Percentiles rank a stretch among this genome's conserved stretches.
Evolutionary conservation across 2,329 filamentous ascomycete genomes (phyloP).

Genomic region (Dactylonectria macrodidyma): DNA sequence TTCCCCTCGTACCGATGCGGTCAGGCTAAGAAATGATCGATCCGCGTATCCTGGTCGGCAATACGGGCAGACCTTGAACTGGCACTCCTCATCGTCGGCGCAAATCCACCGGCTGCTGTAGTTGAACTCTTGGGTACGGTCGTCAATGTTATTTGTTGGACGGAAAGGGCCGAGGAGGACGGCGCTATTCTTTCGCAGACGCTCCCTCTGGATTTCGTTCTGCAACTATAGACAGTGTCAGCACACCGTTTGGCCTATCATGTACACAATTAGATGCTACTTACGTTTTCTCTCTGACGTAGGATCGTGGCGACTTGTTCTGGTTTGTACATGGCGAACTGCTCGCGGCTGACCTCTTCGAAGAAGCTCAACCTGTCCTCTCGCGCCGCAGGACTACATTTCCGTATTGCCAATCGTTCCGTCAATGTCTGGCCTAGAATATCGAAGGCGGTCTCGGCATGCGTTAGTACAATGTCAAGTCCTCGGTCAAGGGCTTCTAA

Average conservation of each 20-base stretch:
- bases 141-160: conserved; percentile 36
- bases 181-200: conserved; percentile 42
- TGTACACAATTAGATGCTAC: conserved; percentile 15
- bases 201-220: conserved; percentile 50
- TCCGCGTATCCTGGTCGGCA: conserved; percentile 63
- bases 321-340: conserved; percentile 62
- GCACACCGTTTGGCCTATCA: conserved; percentile 38
- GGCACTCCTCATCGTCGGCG: conserved; percentile 60
- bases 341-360: conserved; percentile 58
- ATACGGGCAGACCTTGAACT: conserved; percentile 64
- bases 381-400: conserved; percentile 58
- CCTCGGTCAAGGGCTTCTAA: neutral
- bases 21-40: conserved; percentile 65
- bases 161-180: conserved; percentile 39
- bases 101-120: conserved; percentile 57
- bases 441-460: conserved; percentile 52
- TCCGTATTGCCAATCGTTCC: conserved; percentile 53
- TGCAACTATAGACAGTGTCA: conserved; percentile 35
- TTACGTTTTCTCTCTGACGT: conserved; percentile 65
- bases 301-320: conserved; percentile 64
- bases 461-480: conserved; percentile 14
- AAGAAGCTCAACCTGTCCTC: conserved; percentile 62
- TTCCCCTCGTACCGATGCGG: conserved; percentile 65
- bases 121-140: conserved; percentile 33
- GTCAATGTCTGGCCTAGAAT: conserved; percentile 52